Percentiles rank a stretch among this genome's conserved stretches.
These are phyloP conservation scores for Aspergillus phoenicis DNA, from an alignment of 2,329 filamentous ascomycete genomes.

Conservation along the genomic window DNA sequence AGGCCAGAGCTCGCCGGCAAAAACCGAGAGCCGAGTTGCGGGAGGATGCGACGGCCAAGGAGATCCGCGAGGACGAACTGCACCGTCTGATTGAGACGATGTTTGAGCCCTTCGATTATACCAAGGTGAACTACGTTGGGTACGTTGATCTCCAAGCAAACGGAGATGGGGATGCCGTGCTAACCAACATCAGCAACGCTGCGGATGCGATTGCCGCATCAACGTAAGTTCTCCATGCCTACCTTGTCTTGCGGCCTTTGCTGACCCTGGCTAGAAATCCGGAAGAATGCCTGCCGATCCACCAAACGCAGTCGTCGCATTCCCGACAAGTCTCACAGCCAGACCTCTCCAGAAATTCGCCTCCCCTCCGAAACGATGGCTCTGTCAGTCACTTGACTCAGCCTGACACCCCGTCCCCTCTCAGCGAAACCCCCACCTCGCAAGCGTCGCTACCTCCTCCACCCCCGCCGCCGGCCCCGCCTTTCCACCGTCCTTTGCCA, in stretches of 20 bases:
- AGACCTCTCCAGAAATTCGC: constrained; percentile 35
- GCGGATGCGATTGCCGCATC: constrained; percentile 45
- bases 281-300: constrained; percentile 39
- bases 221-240: constrained; percentile 29
- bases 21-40: constrained; percentile 90
- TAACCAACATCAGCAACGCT: constrained; percentile 30
- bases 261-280: constrained; percentile 35
- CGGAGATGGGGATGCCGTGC: background rate
- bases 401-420: constrained; percentile 30
- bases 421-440: constrained; percentile 28
- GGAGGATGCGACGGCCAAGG: constrained; percentile 91
- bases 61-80: constrained; percentile 91
- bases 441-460: constrained; percentile 31
- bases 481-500: constrained; percentile 44
- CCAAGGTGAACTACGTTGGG: constrained; percentile 74
- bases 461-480: constrained; percentile 35
- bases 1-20: constrained; percentile 87
- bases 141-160: constrained; percentile 45
- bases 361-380: constrained; percentile 34
- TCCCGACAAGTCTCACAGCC: constrained; percentile 42
- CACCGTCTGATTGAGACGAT: constrained; percentile 92
- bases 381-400: constrained; percentile 31
- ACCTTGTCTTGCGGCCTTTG: background rate
- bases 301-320: constrained; percentile 24
- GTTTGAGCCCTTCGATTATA: constrained; percentile 96